Conservation (phyloP, 78 protist species). For the Mantamonas sphyraenae region DNA sequence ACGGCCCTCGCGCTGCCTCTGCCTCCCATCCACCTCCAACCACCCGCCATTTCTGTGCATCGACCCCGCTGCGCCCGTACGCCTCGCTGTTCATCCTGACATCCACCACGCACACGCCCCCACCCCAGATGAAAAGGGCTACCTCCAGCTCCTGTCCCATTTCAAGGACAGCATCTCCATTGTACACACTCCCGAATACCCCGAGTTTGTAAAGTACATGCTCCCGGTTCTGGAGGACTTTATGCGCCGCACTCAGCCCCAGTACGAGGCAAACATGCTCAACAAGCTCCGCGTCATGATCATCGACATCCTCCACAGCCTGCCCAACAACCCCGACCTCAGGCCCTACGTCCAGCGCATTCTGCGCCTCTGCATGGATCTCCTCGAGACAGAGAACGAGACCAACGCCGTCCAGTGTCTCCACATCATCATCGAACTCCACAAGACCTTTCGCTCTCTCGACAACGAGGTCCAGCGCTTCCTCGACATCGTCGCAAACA, state of each 20-base stretch:
- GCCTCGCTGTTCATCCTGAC: no score
- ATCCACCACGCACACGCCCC: no score
- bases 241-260: neutral
- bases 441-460: constrained; percentile 55
- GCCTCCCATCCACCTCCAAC: no score
- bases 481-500: constrained; percentile 49
- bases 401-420: constrained; percentile 72
- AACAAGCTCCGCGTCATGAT: constrained; percentile 58
- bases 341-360: constrained; percentile 22
- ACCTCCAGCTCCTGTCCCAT: constrained; percentile 21
- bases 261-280: neutral
- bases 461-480: constrained; percentile 64
- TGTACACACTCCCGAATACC: constrained; percentile 45
- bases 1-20: no score
- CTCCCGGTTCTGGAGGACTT: constrained; percentile 1
- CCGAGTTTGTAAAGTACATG: constrained; percentile 19
- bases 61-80: no score
- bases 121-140: no score
- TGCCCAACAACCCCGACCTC: constrained; percentile 62
- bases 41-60: no score
- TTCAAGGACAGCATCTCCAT: constrained; percentile 35
- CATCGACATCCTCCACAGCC: constrained; percentile 62
- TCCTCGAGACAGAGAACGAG: constrained; percentile 71
- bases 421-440: constrained; percentile 76
- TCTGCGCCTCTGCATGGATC: constrained; percentile 20